These are phyloP conservation scores for Trichaptum fuscoviolaceum DNA, from an alignment of 768 basidiomycete genomes.

Conservation along the genomic window DNA sequence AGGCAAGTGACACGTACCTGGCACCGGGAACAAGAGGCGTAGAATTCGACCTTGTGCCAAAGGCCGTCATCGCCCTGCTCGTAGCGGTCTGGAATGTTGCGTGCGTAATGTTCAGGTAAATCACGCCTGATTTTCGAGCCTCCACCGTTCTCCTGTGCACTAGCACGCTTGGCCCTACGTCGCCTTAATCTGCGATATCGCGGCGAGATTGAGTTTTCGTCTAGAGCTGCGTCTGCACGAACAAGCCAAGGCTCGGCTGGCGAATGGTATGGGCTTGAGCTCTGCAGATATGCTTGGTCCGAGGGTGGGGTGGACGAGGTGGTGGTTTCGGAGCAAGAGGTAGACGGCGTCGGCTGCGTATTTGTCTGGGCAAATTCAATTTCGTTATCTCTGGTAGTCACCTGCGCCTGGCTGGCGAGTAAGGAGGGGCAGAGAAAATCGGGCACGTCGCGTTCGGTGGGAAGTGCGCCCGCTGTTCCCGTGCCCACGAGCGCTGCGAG, in stretches of 20 bases:
- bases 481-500: conserved; percentile 51
- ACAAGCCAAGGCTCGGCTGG: neutral
- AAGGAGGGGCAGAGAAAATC: conserved; percentile 51
- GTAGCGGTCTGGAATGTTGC: conserved; percentile 18
- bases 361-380: conserved; percentile 6
- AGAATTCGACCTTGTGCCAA: conserved; percentile 18
- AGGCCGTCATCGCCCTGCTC: conserved; percentile 15
- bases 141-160: neutral
- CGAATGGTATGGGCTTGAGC: neutral
- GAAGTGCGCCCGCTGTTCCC: conserved; percentile 42
- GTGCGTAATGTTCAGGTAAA: neutral
- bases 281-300: conserved; percentile 16
- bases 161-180: neutral
- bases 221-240: neutral
- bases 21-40: conserved; percentile 12
- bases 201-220: conserved; percentile 1
- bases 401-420: neutral
- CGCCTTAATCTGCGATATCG: neutral
- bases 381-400: neutral
- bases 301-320: conserved; percentile 27
- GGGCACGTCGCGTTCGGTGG: conserved; percentile 35
- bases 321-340: conserved; percentile 11
- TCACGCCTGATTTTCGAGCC: neutral
- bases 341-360: conserved; percentile 7
- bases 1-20: conserved; percentile 8